These are phyloP conservation scores for Fagopyrum esculentum DNA, from an alignment of 148 eudicot genomes.

Conservation along the genomic window DNA sequence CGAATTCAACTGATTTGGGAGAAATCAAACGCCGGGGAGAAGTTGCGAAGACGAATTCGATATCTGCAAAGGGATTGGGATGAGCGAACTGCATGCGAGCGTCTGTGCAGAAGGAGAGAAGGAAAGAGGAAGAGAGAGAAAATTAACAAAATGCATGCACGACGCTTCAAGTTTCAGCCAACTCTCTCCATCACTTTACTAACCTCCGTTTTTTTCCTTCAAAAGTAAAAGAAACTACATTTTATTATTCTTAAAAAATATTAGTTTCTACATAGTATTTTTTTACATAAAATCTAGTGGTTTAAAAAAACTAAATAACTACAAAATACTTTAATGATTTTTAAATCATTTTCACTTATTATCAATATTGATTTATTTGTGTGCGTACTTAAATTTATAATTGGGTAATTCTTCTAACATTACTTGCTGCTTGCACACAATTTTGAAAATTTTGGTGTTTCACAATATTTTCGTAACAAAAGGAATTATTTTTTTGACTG, in stretches of 20 bases:
- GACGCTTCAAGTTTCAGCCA: slow-evolving; percentile 40
- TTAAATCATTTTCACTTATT: too few relatives aligned
- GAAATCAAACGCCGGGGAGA: slow-evolving; percentile 6
- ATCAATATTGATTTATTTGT: too few relatives aligned
- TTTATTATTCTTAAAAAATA: background rate
- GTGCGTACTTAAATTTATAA: too few relatives aligned
- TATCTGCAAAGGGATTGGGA: background rate
- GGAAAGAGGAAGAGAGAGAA: background rate
- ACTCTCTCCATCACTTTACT: slow-evolving; percentile 17
- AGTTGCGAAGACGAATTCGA: background rate
- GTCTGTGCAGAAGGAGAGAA: background rate
- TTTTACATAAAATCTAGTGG: too few relatives aligned
- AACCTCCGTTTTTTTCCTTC: slow-evolving; percentile 10
- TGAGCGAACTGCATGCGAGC: slow-evolving; percentile 11
- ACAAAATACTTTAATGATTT: too few relatives aligned
- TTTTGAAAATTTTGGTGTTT: too few relatives aligned
- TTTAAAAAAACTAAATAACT: too few relatives aligned
- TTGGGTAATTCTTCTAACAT: too few relatives aligned
- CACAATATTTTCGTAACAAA: too few relatives aligned
- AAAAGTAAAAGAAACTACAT: background rate
- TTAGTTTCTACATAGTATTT: background rate
- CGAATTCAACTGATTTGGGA: background rate
- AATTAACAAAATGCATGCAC: slow-evolving; percentile 38
- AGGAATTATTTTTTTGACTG: background rate
- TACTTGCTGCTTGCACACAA: too few relatives aligned